Percentiles rank a stretch among this genome's conserved stretches.
phyloP scores from a whole-genome alignment of 805 yeast species.

The Blastobotrys terrestris region DNA sequence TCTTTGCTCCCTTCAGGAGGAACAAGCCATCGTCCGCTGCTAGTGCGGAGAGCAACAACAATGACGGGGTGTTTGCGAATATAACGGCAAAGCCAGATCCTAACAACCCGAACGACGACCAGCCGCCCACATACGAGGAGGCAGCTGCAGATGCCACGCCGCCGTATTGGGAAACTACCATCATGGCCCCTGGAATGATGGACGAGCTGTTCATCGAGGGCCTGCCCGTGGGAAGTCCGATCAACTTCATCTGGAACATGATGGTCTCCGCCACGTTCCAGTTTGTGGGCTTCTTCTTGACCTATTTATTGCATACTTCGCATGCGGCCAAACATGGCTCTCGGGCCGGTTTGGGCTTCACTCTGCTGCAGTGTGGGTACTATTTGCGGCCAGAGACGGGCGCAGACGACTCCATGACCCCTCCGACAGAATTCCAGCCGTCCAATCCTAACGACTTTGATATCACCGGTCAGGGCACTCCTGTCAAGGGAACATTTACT shows the following conservation, averaged over 20 bases:
- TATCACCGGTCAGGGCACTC: constrained; percentile 20
- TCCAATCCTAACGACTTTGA: constrained; percentile 54
- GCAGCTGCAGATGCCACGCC: constrained; percentile 93
- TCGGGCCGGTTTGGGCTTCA: constrained; percentile 82
- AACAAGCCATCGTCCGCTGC: not conserved
- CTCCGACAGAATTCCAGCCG: constrained; percentile 43
- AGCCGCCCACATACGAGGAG: constrained; percentile 86
- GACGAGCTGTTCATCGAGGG: constrained; percentile 95
- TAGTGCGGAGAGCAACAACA: constrained; percentile 14
- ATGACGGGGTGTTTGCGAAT: constrained; percentile 92
- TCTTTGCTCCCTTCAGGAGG: not conserved
- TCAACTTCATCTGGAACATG: constrained; percentile 84
- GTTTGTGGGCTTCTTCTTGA: constrained; percentile 84
- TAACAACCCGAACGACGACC: constrained; percentile 38
- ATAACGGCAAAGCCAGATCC: constrained; percentile 81
- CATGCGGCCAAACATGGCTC: constrained; percentile 97
- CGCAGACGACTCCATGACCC: constrained; percentile 13
- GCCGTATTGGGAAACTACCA: constrained; percentile 92
- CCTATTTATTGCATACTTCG: constrained; percentile 87
- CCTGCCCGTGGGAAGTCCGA: constrained; percentile 87
- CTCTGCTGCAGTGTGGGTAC: constrained; percentile 67
- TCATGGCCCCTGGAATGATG: constrained; percentile 63
- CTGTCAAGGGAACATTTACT: constrained; percentile 14
- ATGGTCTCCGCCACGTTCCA: constrained; percentile 89
- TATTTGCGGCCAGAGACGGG: constrained; percentile 35